phyloP scores from a whole-genome alignment of 306 rosid species.

The Biancaea sappan region DNA sequence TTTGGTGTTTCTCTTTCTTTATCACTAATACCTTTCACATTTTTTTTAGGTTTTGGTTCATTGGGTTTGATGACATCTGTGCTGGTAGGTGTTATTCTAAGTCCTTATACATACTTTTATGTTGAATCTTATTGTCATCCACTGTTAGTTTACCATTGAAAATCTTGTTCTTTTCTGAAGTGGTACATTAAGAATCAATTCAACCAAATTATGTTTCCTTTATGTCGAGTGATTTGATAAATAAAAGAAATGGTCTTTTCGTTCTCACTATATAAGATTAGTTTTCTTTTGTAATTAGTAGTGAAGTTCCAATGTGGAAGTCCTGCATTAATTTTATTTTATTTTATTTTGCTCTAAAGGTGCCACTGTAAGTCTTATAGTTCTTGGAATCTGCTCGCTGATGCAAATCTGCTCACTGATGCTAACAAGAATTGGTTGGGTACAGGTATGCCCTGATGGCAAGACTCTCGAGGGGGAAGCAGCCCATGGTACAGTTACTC shows the following conservation, averaged over 20 bases:
- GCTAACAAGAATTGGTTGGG: slow-evolving; percentile 27
- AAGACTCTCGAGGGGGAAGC: slow-evolving; percentile 97
- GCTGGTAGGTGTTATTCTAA: slow-evolving; percentile 57
- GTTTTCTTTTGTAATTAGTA: slow-evolving; percentile 1
- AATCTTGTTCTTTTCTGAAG: not conserved
- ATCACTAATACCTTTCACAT: slow-evolving; percentile 33
- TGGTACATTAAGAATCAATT: not conserved
- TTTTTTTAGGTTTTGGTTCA: slow-evolving; percentile 83
- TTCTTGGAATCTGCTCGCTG: slow-evolving; percentile 8
- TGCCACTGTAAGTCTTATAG: not conserved
- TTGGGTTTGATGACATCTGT: slow-evolving; percentile 99
- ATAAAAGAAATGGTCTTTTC: not conserved
- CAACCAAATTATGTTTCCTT: not conserved
- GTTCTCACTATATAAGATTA: not conserved
- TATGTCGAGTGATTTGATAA: slow-evolving; percentile 9
- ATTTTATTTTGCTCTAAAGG: not conserved
- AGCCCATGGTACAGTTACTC: slow-evolving; percentile 95
- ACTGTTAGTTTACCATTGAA: not conserved
- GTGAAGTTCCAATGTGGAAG: not conserved
- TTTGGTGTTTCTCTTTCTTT: not conserved
- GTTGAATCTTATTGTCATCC: not conserved
- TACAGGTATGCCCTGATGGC: slow-evolving; percentile 96
- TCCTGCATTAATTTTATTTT: too few species aligned
- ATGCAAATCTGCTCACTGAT: slow-evolving; percentile 9
- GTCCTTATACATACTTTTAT: not conserved